These are phyloP conservation scores for Tranzscheliella williamsii DNA, from an alignment of 1,284 basidiomycete genomes.

Conservation along the genomic window DNA sequence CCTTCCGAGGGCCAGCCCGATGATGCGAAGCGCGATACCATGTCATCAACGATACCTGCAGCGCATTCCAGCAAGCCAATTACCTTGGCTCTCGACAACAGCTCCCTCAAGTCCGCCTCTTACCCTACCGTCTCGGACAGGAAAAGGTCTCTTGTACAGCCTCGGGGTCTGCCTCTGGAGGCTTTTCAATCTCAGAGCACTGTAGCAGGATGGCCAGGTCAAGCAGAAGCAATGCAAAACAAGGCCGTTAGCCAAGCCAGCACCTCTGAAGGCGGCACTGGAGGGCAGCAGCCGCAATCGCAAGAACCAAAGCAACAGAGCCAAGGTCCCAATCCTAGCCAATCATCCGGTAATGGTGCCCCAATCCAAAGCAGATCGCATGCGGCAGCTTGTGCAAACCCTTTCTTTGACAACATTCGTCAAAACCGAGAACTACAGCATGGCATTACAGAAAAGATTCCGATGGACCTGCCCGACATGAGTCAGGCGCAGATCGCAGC, in stretches of 20 bases:
- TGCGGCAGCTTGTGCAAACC: constrained; percentile 56
- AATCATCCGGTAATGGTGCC: neutral
- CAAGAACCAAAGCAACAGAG: no score
- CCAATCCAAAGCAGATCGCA: neutral
- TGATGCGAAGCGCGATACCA: no score
- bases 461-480: constrained; percentile 46
- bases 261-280: no score
- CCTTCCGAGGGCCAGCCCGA: no score
- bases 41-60: no score
- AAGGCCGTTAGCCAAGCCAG: no score
- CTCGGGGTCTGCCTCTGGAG: constrained; percentile 48
- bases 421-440: constrained; percentile 89
- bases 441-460: constrained; percentile 66
- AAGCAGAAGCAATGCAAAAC: constrained; percentile 3
- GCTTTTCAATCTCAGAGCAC: constrained; percentile 50
- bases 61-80: no score
- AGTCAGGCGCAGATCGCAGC: constrained; percentile 55
- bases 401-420: constrained; percentile 81
- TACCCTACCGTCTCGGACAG: no score
- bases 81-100: no score
- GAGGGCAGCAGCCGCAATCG: no score
- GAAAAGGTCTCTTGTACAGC: constrained; percentile 42
- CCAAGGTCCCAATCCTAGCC: no score
- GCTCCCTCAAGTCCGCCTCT: no score
- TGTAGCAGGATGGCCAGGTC: constrained; percentile 31